Conservation (phyloP, 78 protist genomes). For the Capsaspora owczarzaki region DNA sequence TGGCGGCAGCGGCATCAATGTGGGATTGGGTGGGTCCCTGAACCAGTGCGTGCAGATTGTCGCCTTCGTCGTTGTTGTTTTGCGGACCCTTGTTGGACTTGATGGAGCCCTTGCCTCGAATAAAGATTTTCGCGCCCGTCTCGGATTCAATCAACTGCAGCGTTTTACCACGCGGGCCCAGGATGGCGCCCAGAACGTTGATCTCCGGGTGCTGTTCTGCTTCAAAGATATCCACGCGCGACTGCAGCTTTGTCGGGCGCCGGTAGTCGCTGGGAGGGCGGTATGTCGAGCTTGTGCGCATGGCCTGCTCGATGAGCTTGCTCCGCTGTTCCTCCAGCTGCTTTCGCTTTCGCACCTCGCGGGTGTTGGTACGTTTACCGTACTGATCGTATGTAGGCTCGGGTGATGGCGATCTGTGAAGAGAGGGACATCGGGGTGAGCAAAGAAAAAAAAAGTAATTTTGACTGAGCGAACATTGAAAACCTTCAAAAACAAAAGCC, state of each 20-base stretch:
- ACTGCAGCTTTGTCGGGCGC: constrained; percentile 6
- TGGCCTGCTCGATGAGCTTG: constrained; percentile 20
- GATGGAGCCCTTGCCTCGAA: constrained; percentile 82
- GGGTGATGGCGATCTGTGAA: constrained; percentile 73
- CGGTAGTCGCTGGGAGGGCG: constrained; percentile 36
- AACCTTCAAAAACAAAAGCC: too few relatives aligned
- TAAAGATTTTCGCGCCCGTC: constrained; percentile 70
- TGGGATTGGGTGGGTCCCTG: constrained; percentile 53
- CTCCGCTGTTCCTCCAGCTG: constrained; percentile 56
- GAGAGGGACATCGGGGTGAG: too few relatives aligned
- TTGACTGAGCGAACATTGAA: too few relatives aligned
- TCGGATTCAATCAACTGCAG: constrained; percentile 76
- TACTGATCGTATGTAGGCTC: constrained; percentile 64
- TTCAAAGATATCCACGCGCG: constrained; percentile 66
- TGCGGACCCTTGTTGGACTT: constrained; percentile 64
- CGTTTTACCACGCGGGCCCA: constrained; percentile 82
- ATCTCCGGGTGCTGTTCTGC: constrained; percentile 72
- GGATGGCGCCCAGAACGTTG: constrained; percentile 68
- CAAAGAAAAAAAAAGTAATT: too few relatives aligned
- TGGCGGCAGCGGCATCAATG: too few relatives aligned
- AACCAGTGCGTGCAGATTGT: constrained; percentile 65
- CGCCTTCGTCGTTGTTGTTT: constrained; percentile 55
- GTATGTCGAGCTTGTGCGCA: constrained; percentile 31
- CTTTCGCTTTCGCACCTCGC: constrained; percentile 57
- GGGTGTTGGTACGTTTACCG: constrained; percentile 78